These are phyloP conservation scores for Lasiosphaeria ovina DNA, from an alignment of 495 filamentous ascomycete species.

Conservation along the genomic window DNA sequence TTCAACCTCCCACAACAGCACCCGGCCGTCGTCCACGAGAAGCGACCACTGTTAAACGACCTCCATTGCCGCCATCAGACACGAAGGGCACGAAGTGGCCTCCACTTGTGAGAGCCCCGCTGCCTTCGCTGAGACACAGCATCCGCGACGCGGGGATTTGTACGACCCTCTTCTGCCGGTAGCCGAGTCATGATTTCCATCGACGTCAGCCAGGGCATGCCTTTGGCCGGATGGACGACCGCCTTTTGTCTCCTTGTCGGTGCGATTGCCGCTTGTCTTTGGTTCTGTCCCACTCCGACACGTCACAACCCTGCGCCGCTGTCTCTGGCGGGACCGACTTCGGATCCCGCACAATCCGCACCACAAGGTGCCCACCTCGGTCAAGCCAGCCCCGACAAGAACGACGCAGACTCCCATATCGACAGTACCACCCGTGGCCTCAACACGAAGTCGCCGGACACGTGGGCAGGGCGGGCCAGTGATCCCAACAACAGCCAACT, in stretches of 20 bases:
- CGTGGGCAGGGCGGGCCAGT: conserved; percentile 21
- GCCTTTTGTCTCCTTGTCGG: conserved; percentile 19
- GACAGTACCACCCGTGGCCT: conserved; percentile 32
- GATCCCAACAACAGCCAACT: too few relatives aligned
- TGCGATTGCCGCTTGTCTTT: conserved; percentile 18
- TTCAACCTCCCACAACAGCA: background rate
- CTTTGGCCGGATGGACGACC: conserved; percentile 13
- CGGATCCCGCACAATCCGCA: too few relatives aligned
- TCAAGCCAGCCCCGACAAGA: conserved; percentile 21
- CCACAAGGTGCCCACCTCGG: conserved; percentile 13
- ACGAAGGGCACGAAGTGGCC: conserved; percentile 10
- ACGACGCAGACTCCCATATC: conserved; percentile 20
- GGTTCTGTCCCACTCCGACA: conserved; percentile 8
- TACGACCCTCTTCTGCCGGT: background rate
- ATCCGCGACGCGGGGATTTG: conserved; percentile 3
- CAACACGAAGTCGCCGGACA: conserved; percentile 28
- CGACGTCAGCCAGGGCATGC: conserved; percentile 6
- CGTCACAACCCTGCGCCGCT: conserved; percentile 3
- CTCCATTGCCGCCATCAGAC: background rate
- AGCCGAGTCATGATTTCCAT: conserved; percentile 16
- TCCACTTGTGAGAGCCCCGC: conserved; percentile 1
- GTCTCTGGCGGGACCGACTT: background rate
- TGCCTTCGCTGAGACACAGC: background rate
- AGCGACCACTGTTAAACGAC: too few relatives aligned
- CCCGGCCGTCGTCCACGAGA: background rate